A percentile compares a stretch with the other conserved stretches of the same genome.
phyloP scores from a whole-genome alignment of 2,329 filamentous ascomycete species.

The Penicillium sp. region DNA sequence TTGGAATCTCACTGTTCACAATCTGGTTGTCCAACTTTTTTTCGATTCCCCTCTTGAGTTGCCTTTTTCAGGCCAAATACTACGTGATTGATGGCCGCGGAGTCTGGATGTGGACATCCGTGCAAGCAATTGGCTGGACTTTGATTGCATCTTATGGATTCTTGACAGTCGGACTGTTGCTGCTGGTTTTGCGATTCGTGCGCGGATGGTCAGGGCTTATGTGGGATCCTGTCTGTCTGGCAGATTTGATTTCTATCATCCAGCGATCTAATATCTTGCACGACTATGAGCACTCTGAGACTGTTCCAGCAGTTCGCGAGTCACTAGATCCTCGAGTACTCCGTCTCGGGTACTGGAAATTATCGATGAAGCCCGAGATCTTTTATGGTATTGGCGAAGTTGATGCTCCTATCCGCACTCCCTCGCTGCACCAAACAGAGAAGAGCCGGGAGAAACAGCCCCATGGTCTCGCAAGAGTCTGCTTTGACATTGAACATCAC shows the following conservation, averaged over 20 bases:
- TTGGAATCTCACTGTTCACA: slow-evolving; percentile 60
- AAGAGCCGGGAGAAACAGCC: slow-evolving; percentile 28
- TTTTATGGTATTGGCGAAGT: slow-evolving; percentile 76
- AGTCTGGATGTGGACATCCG: slow-evolving; percentile 72
- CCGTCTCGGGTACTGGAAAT: slow-evolving; percentile 80
- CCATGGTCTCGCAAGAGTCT: slow-evolving; percentile 31
- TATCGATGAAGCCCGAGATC: slow-evolving; percentile 58
- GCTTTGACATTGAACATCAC: slow-evolving; percentile 37
- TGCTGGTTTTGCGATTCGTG: slow-evolving; percentile 61
- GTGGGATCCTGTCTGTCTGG: slow-evolving; percentile 79
- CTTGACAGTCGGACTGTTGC: slow-evolving; percentile 53
- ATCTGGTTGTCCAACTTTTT: slow-evolving; percentile 71
- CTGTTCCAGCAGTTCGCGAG: slow-evolving; percentile 46
- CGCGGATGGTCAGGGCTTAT: slow-evolving; percentile 65
- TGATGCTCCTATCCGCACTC: slow-evolving; percentile 47
- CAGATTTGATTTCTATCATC: slow-evolving; percentile 71
- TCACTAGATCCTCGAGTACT: slow-evolving; percentile 54
- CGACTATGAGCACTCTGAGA: slow-evolving; percentile 66
- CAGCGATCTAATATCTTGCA: slow-evolving; percentile 71
- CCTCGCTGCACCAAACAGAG: slow-evolving; percentile 29
- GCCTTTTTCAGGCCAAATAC: slow-evolving; percentile 63
- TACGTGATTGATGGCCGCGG: slow-evolving; percentile 54
- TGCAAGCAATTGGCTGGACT: slow-evolving; percentile 72
- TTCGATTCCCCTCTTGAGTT: slow-evolving; percentile 73
- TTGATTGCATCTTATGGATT: slow-evolving; percentile 68